Percentiles rank a stretch among this genome's conserved stretches.
Conservation (phyloP, 2,329 filamentous ascomycete genomes). For the Talaromyces sp. region DNA sequence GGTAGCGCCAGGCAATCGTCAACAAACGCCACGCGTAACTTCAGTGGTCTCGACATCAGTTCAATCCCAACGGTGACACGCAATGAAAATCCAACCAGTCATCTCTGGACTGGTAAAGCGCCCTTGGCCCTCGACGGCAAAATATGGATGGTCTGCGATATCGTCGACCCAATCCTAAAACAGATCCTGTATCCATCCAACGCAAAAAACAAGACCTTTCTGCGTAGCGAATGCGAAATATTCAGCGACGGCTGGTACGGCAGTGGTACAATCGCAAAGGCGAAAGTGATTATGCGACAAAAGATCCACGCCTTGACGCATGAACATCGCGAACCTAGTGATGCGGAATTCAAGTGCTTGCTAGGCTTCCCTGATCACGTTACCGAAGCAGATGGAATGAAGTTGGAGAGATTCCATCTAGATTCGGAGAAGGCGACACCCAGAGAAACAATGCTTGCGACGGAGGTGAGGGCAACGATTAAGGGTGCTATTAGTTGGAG, state of each 20-base stretch:
- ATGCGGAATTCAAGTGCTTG: conserved; percentile 37
- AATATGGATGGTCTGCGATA: conserved; percentile 91
- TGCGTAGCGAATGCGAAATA: conserved; percentile 58
- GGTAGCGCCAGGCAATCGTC: conserved; percentile 27
- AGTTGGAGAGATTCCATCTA: conserved; percentile 26
- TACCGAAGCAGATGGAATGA: conserved; percentile 20
- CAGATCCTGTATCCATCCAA: conserved; percentile 63
- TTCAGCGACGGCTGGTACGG: conserved; percentile 77
- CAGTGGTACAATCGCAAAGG: conserved; percentile 76
- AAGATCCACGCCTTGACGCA: conserved; percentile 69
- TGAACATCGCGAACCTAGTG: conserved; percentile 28
- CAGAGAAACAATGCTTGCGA: conserved; percentile 31
- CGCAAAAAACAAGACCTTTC: conserved; percentile 43
- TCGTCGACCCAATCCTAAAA: conserved; percentile 72
- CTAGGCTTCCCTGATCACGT: conserved; percentile 39
- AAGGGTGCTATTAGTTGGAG: conserved; percentile 31
- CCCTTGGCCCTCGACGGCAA: conserved; percentile 74
- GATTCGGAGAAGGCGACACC: conserved; percentile 23
- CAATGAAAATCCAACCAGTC: conserved; percentile 34
- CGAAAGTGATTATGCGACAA: conserved; percentile 80
- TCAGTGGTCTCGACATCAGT: conserved; percentile 16
- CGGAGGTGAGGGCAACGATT: conserved; percentile 36
- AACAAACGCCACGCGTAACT: conserved; percentile 12
- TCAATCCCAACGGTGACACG: conserved; percentile 14
- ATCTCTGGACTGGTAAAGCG: conserved; percentile 77